Percentiles rank a stretch among this genome's conserved stretches.
These are phyloP conservation scores for Globisporangium viniferum DNA, from an alignment of 352 stramenopile genomes.

Conservation along the genomic window DNA sequence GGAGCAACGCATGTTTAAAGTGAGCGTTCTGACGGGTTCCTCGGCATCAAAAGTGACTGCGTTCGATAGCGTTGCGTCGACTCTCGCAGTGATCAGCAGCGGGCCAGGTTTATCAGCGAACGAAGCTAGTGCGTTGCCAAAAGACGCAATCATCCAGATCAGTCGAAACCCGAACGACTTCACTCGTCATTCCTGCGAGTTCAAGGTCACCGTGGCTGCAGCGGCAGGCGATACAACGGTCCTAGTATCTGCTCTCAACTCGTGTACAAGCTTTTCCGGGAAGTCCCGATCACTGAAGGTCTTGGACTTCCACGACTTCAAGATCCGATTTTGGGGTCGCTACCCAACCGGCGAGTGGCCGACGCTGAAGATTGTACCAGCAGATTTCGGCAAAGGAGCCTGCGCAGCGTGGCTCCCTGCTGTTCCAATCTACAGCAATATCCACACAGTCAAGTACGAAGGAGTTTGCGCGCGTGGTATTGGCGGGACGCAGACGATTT, in stretches of 20 bases:
- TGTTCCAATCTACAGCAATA: conserved; percentile 39
- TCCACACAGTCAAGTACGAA: conserved; percentile 74
- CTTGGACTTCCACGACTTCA: conserved; percentile 69
- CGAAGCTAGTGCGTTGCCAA: conserved; percentile 28
- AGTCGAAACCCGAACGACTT: conserved; percentile 74
- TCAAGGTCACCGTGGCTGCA: conserved; percentile 27
- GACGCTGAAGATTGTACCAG: conserved; percentile 50
- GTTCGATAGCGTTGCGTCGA: conserved; percentile 23
- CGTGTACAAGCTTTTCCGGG: conserved; percentile 39
- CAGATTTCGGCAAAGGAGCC: conserved; percentile 30
- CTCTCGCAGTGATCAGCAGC: conserved; percentile 36
- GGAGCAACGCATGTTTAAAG: conserved; percentile 58
- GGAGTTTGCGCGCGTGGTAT: conserved; percentile 47
- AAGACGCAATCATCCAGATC: conserved; percentile 56
- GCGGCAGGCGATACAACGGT: conserved; percentile 22
- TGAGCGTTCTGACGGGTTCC: conserved; percentile 44
- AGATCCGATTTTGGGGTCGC: conserved; percentile 62
- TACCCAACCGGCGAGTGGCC: conserved; percentile 75
- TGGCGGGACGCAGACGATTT: conserved; percentile 60
- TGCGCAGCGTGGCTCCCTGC: conserved; percentile 29
- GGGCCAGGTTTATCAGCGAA: conserved; percentile 27
- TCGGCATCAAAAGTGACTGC: conserved; percentile 36
- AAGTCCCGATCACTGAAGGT: conserved; percentile 53
- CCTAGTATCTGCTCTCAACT: conserved; percentile 24
- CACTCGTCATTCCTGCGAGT: conserved; percentile 57